A percentile compares a stretch with the other conserved stretches of the same genome.
Conservation (phyloP, 208 protist species). For the Strigomonas culicis region DNA sequence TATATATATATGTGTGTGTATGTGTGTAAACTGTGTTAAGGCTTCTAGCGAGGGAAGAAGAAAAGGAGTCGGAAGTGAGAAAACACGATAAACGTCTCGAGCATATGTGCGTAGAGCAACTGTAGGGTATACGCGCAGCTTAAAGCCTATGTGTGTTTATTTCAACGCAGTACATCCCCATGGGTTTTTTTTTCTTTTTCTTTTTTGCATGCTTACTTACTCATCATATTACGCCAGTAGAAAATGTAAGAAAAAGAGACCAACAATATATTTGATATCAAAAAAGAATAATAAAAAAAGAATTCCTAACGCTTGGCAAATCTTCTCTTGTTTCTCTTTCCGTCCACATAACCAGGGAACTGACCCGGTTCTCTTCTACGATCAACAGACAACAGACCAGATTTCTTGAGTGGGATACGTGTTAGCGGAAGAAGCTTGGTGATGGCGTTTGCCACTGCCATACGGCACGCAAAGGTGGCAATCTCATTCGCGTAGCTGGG, state of each 20-base stretch:
- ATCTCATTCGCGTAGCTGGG: slow-evolving; percentile 85
- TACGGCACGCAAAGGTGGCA: slow-evolving; percentile 74
- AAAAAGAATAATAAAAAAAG: slow-evolving; percentile 21
- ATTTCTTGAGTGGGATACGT: slow-evolving; percentile 87
- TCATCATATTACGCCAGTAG: slow-evolving; percentile 3
- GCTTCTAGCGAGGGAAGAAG: slow-evolving; percentile 11
- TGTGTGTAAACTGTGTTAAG: no score
- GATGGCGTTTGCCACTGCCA: slow-evolving; percentile 84
- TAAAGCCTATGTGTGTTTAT: slow-evolving; percentile 10
- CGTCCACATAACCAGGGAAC: slow-evolving; percentile 83
- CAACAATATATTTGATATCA: slow-evolving; percentile 13
- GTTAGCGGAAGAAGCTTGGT: slow-evolving; percentile 79
- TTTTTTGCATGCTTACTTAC: slow-evolving; percentile 1
- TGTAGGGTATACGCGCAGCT: no score
- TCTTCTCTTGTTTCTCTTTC: slow-evolving; percentile 78
- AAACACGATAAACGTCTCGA: no score
- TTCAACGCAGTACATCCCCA: slow-evolving; percentile 4
- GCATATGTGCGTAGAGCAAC: no score
- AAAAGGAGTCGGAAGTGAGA: slow-evolving; percentile 3
- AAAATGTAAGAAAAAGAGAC: not conserved
- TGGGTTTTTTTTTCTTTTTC: slow-evolving; percentile 7
- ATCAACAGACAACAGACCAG: slow-evolving; percentile 84
- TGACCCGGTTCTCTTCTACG: slow-evolving; percentile 71
- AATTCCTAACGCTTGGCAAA: slow-evolving; percentile 82
- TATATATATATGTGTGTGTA: no score